Evolutionary conservation across 176 grass and related monocot genomes (phyloP).

Genomic region (Cenchrus fungigraminus): DNA sequence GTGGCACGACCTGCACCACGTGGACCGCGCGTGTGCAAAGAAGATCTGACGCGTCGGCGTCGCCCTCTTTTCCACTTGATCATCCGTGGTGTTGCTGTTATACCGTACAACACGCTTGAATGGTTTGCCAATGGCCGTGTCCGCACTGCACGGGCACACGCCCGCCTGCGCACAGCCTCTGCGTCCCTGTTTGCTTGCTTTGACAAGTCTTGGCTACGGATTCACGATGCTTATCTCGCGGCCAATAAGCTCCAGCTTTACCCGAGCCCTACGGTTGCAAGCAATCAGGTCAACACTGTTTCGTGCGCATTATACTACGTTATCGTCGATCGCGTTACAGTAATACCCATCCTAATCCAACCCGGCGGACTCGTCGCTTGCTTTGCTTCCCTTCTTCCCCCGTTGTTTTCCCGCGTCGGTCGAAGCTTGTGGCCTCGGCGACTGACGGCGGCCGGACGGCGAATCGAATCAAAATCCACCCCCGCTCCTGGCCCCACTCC

Average conservation of each 20-base stretch:
- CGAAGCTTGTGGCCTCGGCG: not conserved
- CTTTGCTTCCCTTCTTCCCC: not conserved
- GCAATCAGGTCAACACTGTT: not conserved
- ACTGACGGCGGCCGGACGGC: slow-evolving; percentile 5
- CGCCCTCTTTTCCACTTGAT: not conserved
- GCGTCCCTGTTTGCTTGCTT: not conserved
- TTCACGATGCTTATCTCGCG: not conserved
- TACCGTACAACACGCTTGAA: too few species aligned
- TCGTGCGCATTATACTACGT: slow-evolving; percentile 13
- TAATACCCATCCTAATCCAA: not conserved
- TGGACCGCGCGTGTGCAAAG: not conserved
- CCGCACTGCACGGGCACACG: not conserved
- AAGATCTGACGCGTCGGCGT: not conserved
- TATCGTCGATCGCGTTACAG: not conserved
- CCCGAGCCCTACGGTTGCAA: not conserved
- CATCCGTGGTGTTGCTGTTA: too few species aligned
- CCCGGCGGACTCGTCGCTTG: not conserved
- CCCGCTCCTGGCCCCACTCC: slow-evolving; percentile 6
- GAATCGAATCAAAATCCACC: not conserved
- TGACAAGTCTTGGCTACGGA: not conserved
- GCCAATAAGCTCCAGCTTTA: not conserved
- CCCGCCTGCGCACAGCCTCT: too few species aligned
- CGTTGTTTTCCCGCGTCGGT: not conserved
- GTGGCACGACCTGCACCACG: slow-evolving; percentile 15
- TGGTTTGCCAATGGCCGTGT: not conserved